Evolutionary conservation across 2,329 filamentous ascomycete species (phyloP), one percentile per base, ranked within the genome.

Genomic region (Penicillium freii): DNA sequence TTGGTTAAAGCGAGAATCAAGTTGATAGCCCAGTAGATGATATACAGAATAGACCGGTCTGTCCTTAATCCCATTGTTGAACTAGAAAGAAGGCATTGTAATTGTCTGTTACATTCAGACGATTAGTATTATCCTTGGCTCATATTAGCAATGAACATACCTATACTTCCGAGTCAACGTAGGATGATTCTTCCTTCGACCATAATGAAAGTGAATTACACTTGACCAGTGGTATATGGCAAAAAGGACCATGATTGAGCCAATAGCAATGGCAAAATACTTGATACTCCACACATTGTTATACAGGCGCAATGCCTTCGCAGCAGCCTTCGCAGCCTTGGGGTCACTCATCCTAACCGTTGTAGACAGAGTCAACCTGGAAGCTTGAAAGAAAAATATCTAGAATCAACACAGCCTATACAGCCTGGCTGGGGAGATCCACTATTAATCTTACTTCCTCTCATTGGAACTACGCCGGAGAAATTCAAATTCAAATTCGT

Each of bases 261-360:
- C 61, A 5, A 62, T 60, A 29, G 54, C 39, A 15, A 63, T 63
- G 8, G 61, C 59, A 51, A 60, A 60, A 21, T 60, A 63, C 21
- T 63, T 58, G n/a, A 42, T 42, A n/a, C 29, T 52, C 61, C 61
- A 62, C 27, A 50, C 56, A 51, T 62, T 62, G 5, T 55, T 45
- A n/a, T 13, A 49, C 45, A 51, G 52, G 7, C 56, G 58, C n/a
- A 58, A 33, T 38, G 21, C 21, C 17, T 38, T 52, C 5, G 4
- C 4, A 15, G 31, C 29, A 36, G 21, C 17, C 17, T 33, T 51
- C 9, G 48, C 7, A 9, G 39, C 17, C 7, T 27, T 25, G 29
- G 15, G 1, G 7, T 36, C 48, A 42, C 38, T 52, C 40, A 45
- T 45, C 15, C 31, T 36, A 15, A 19, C 17, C 13, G 17, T 36